Conservation (phyloP, 73 alveolate species). For the Paramecium sonneborni region DNA sequence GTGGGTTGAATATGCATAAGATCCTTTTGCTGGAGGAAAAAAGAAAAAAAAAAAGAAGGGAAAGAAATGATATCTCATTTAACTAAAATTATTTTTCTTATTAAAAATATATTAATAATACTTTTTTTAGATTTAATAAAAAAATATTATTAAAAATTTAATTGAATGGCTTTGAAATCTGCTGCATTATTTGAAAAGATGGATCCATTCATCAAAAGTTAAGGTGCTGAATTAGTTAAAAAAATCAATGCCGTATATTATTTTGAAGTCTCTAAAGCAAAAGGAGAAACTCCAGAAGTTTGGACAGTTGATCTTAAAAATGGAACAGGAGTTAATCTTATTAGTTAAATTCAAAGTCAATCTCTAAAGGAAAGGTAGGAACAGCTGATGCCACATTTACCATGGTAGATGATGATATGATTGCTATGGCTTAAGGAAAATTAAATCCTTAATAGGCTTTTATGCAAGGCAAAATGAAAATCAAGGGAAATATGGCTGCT, state of each 20-base stretch:
- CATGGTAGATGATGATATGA: slow-evolving; percentile 80
- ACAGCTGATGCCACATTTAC: slow-evolving; percentile 83
- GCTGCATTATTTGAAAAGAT: slow-evolving; percentile 79
- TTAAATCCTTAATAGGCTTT: slow-evolving; percentile 85
- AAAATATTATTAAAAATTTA: neutral
- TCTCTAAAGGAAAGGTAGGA: slow-evolving; percentile 77
- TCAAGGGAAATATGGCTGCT: slow-evolving; percentile 87
- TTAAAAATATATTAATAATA: neutral
- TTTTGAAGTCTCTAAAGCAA: slow-evolving; percentile 77
- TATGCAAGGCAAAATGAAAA: slow-evolving; percentile 89
- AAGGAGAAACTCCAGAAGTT: slow-evolving; percentile 76
- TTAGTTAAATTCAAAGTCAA: slow-evolving; percentile 9
- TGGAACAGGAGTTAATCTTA: slow-evolving; percentile 68
- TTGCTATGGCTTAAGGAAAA: slow-evolving; percentile 76
- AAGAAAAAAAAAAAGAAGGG: slow-evolving; percentile 85
- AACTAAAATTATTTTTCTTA: neutral
- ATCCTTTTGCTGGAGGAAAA: slow-evolving; percentile 83
- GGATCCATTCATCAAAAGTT: slow-evolving; percentile 74
- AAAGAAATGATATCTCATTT: slow-evolving; percentile 73
- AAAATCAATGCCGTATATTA: slow-evolving; percentile 79
- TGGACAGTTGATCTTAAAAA: slow-evolving; percentile 84
- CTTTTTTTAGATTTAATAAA: neutral
- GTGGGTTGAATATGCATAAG: slow-evolving; percentile 86
- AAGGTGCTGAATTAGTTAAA: slow-evolving; percentile 79
- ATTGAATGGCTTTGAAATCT: slow-evolving; percentile 71